Evolutionary conservation across 1,284 basidiomycete genomes (phyloP).

Genomic region (Butyriboletus pseudospeciosus): DNA sequence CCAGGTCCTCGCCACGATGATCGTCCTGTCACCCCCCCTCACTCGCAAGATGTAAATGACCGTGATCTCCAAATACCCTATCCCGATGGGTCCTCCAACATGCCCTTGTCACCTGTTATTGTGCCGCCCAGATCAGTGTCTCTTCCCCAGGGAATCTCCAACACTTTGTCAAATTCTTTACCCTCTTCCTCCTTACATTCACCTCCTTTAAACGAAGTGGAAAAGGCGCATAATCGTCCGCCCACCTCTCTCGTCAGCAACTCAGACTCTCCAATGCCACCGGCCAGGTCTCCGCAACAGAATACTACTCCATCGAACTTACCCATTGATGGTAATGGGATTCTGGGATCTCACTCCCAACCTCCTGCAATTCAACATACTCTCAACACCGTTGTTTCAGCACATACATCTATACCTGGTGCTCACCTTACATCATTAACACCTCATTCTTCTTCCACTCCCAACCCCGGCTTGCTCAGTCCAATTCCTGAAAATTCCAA

Average conservation of each 20-base stretch:
- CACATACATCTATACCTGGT: slow-evolving; percentile 1
- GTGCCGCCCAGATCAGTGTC: slow-evolving; percentile 43
- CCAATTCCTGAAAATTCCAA: slow-evolving; percentile 30
- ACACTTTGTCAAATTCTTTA: slow-evolving; percentile 27
- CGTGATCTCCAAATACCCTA: slow-evolving; percentile 29
- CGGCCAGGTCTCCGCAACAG: slow-evolving; percentile 12
- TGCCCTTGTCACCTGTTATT: slow-evolving; percentile 36
- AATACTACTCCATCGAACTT: background rate
- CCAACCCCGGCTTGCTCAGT: slow-evolving; percentile 23
- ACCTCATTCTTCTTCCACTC: slow-evolving; percentile 25
- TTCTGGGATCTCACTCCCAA: slow-evolving; percentile 7
- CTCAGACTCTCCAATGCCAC: slow-evolving; percentile 1
- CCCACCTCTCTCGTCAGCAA: background rate
- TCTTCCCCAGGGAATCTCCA: slow-evolving; percentile 18
- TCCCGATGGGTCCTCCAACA: slow-evolving; percentile 14
- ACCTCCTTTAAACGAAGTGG: slow-evolving; percentile 10
- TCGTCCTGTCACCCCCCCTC: slow-evolving; percentile 33
- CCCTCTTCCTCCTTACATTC: slow-evolving; percentile 16
- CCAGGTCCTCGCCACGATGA: slow-evolving; percentile 23
- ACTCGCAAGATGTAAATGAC: slow-evolving; percentile 37
- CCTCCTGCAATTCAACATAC: background rate
- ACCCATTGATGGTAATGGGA: background rate
- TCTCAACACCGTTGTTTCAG: slow-evolving; percentile 1
- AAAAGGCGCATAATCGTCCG: slow-evolving; percentile 5
- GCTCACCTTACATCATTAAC: slow-evolving; percentile 13